A percentile compares a stretch with the other conserved stretches of the same genome.
phyloP scores from a whole-genome alignment of 2,329 filamentous ascomycete species.

The Seiridium unicorne region DNA sequence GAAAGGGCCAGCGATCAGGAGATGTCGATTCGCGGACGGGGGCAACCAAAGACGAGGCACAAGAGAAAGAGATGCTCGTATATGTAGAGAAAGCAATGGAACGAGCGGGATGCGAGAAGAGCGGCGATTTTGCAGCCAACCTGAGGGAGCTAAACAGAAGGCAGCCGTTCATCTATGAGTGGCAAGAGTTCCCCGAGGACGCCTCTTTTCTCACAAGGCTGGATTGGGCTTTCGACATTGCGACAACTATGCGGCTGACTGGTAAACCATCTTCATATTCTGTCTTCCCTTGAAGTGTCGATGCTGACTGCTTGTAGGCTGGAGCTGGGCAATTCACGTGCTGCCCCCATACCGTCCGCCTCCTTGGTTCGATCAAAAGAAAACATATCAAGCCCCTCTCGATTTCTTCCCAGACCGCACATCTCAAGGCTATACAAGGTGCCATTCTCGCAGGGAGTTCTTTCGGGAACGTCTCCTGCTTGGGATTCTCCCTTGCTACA shows the following conservation, averaged over 20 bases:
- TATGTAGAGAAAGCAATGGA: too few species aligned
- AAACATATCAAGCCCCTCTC: slow-evolving; percentile 33
- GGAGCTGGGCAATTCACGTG: slow-evolving; percentile 54
- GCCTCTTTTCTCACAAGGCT: slow-evolving; percentile 48
- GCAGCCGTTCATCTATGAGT: slow-evolving; percentile 50
- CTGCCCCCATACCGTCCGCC: slow-evolving; percentile 39
- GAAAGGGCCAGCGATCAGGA: neutral
- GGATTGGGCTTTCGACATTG: slow-evolving; percentile 56
- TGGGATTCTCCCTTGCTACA: slow-evolving; percentile 53
- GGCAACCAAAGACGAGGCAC: neutral
- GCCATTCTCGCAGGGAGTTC: slow-evolving; percentile 41
- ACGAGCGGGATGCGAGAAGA: too few species aligned
- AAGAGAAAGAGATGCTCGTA: too few species aligned
- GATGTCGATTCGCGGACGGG: neutral
- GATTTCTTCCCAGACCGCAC: slow-evolving; percentile 39
- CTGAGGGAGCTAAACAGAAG: neutral
- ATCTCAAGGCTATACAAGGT: slow-evolving; percentile 43
- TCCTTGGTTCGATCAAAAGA: slow-evolving; percentile 34
- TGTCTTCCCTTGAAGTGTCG: neutral
- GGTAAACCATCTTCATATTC: slow-evolving; percentile 35
- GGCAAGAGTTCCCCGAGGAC: slow-evolving; percentile 57
- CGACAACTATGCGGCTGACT: slow-evolving; percentile 51
- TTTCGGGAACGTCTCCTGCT: slow-evolving; percentile 41
- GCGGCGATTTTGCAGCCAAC: neutral
- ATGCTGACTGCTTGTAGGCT: slow-evolving; percentile 37